A percentile compares a stretch with the other conserved stretches of the same genome.
phyloP scores from a whole-genome alignment of 202 grass and related monocot species.

The Brachypodium distachyon region DNA sequence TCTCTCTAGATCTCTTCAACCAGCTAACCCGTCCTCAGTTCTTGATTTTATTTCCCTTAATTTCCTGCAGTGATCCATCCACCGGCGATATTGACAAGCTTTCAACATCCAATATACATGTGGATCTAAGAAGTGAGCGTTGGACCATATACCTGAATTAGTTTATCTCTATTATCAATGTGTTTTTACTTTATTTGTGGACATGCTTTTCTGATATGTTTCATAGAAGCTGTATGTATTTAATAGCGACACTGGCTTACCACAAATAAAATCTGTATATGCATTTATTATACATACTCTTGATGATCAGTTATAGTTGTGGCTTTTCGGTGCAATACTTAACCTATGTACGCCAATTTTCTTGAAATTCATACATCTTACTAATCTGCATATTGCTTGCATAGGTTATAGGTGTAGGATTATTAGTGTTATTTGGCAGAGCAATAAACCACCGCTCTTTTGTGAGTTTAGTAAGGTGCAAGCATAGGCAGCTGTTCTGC shows the following conservation, averaged over 20 bases:
- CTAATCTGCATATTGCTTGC: not conserved
- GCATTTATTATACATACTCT: not conserved
- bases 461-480: not conserved
- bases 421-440: not conserved
- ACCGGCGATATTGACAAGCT: constrained; percentile 68
- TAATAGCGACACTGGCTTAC: not conserved
- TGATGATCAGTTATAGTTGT: not conserved
- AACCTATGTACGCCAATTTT: not conserved
- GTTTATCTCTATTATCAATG: not conserved
- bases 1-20: too few relatives aligned
- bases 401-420: not conserved
- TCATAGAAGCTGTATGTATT: not conserved
- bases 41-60: too few relatives aligned
- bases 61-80: too few relatives aligned
- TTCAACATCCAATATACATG: constrained; percentile 82
- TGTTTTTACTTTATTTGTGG: not conserved
- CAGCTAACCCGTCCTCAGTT: too few relatives aligned
- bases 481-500: not conserved
- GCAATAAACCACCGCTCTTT: not conserved
- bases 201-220: not conserved
- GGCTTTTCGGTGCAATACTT: not conserved
- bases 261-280: not conserved
- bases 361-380: not conserved
- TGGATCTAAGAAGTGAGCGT: constrained; percentile 64
- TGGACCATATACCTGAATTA: not conserved